Base-by-base conservation (phyloP, 23 red algal species). In the Gracilariopsis chorda region DNA sequence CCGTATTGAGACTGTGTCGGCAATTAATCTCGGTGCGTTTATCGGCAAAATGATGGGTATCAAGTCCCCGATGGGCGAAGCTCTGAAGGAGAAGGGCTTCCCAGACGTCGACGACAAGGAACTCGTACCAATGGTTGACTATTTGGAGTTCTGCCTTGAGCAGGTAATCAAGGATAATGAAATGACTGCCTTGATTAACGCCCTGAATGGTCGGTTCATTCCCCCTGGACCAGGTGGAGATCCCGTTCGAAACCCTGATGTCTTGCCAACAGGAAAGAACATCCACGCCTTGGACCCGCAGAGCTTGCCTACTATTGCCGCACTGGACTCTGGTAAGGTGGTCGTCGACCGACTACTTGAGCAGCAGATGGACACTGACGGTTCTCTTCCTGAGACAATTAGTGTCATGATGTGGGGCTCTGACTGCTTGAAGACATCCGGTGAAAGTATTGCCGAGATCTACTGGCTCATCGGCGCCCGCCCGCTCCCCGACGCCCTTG, bases 201-300 rank as follows among this genome's bases (percentile, higher is more conserved):
- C 97, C 0, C 83, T 99, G 1, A 79, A 94, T 29, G 97, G 97
- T 14, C 67, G 88, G 30, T 99, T 94, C 82, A 85, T 99, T 79
- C 79, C 88, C 14, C 97, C 97, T 32, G 97, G 97, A 34, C 97
- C 97, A 33, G 97, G 97, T 5, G 97, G 97, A 37, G 97, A 99
- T 63, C 97, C 97, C 11, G 91, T 99, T 71, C 93, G 97, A 9
- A 99, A 99, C 76, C 97, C 97, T 19, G 90, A 88, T 69, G 97
- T 99, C 9, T 46, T 99, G 42, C 97, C 97, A 36, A 99, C 97
- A 10, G 97, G 97, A 47, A 99, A 99, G 93, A 99, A 99, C 94
- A 96, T 99, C 60, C 97, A 99, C 46, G 97, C 97, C 35, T 71
- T 99, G 82, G 97, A 99, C 58, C 97, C 97, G n/a, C 97, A 99